These are phyloP conservation scores for Teratosphaeriaceae sp. DNA, from an alignment of 2,329 filamentous ascomycete species.

Conservation along the genomic window DNA sequence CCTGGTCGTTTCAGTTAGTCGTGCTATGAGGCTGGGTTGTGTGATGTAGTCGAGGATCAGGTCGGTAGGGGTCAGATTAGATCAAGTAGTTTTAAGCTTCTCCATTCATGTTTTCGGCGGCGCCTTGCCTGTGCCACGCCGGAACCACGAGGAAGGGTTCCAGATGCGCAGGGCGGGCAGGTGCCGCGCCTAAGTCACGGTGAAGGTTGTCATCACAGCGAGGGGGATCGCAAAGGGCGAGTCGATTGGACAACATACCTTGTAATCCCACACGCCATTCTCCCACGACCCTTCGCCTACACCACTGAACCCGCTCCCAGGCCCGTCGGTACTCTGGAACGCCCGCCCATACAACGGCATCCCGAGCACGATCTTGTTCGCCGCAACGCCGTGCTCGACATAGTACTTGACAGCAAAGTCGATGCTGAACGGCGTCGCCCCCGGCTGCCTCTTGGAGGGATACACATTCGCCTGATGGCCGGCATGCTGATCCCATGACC, in stretches of 20 bases:
- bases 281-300: constrained; percentile 80
- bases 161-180: not conserved
- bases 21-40: not conserved
- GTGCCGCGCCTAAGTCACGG: not conserved
- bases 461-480: constrained; percentile 80
- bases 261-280: constrained; percentile 80
- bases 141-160: constrained; percentile 48
- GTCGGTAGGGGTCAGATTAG: constrained; percentile 28
- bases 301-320: constrained; percentile 62
- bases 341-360: constrained; percentile 90
- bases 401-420: constrained; percentile 66
- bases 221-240: not conserved
- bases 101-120: constrained; percentile 1
- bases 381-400: constrained; percentile 50
- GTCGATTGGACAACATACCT: constrained; percentile 42
- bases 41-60: not conserved
- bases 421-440: constrained; percentile 72
- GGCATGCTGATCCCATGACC: constrained; percentile 65
- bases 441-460: constrained; percentile 49
- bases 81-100: constrained; percentile 28
- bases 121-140: not conserved
- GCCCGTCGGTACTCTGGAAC: constrained; percentile 71
- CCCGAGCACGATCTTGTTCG: constrained; percentile 74
- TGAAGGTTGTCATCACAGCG: constrained; percentile 7
- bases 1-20: constrained; percentile 30